Base-by-base conservation (phyloP, 805 yeast species). In the Metschnikowia koreensis region DNA sequence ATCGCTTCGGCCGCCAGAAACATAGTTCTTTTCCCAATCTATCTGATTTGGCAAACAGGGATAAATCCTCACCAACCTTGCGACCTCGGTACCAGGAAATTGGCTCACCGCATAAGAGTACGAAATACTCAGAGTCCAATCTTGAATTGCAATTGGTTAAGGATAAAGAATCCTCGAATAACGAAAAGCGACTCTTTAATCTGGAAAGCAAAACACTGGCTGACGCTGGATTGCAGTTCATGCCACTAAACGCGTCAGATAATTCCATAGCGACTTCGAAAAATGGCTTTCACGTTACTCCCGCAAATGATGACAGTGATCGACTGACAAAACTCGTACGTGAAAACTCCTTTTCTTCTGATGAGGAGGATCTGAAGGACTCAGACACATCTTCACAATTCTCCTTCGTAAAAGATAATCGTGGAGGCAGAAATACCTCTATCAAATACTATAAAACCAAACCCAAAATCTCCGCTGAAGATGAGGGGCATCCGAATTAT, bases 371-470 rank as follows among this genome's bases (percentile, higher is more conserved):
- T 31, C 52, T 52, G 53, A 49, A 43, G 12, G 53, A 50, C 38
- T 59, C 62, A 5, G 61, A 60, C 22, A 15, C 51, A 6, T 71
- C 76, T 1, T 50, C 52, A 8, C 76, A 70, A 48, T 82, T 81
- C 56, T 81, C 86, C 1, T 82, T 82, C 56, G 82, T 79, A 44
- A 69, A 71, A 41, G 75, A 72, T 15, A 67, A 65, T 22, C 50
- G 61, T 1, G 73, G 78, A n/a, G 82, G 81, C 3, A 68, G 86
- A 53, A 80, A 81, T 48, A 68, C 79, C 1, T 81, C 86, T 0
- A 74, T 78, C 22, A 76, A 79, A 52, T 81, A 81, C 61, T 81
- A 82, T 60, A 78, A 78, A 48, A 66, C 70, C 2, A 52, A 49
- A 41, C 26, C 50, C 13, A 37, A 16, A 31, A 41, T 12, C 15